Base-by-base conservation (phyloP, 495 filamentous ascomycete species). In the Gamarada debralockiae region DNA sequence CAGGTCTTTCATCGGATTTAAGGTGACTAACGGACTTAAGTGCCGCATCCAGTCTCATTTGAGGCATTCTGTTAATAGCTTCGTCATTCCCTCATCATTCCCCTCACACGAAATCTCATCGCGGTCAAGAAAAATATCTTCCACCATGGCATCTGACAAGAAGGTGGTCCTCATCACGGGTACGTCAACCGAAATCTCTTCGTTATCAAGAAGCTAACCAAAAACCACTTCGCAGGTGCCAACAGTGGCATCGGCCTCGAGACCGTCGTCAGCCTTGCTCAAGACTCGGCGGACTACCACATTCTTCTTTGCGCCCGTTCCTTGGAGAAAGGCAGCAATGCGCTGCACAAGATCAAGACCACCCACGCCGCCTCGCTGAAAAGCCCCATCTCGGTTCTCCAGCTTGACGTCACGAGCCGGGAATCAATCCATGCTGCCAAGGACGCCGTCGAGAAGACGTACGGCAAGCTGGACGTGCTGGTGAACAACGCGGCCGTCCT, bases 401-500 rank as follows among this genome's bases (percentile, higher is more conserved):
- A 60, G 9, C 59, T 77, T 22, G 72, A 77, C 39, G 66, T 80
- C 37, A 73, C 70, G 44, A 56, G 63, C 23, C 65, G 74, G 38
- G 44, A 38, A 25, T 71, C 67, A n/a, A 76, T 77, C 39, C 48
- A 58, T 12, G 53, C 48, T 18, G 74, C 74, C 24, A 64, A 59
- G 1, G 51, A 60, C 2, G 48, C 55, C 1, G 56, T 76, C 7
- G 42, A 59, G 24, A 18, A 64, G 13, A 57, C 62, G 12, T 62
- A 46, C 27, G 70, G 72, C 0, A 50, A 67, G 8, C 69, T 84
- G 23, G 79, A 85, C 39, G 68, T 83, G 0, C 63, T 85, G 10
- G 71, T 83, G n/a, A 82, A 83, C 58, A 85, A 83, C 52, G 78
- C 80, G 0, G 81, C 77, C 3, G 76, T 69, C 34, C 7, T 8